Base-by-base conservation (phyloP, 495 filamentous ascomycete species). In the Sporormia fimetaria region DNA sequence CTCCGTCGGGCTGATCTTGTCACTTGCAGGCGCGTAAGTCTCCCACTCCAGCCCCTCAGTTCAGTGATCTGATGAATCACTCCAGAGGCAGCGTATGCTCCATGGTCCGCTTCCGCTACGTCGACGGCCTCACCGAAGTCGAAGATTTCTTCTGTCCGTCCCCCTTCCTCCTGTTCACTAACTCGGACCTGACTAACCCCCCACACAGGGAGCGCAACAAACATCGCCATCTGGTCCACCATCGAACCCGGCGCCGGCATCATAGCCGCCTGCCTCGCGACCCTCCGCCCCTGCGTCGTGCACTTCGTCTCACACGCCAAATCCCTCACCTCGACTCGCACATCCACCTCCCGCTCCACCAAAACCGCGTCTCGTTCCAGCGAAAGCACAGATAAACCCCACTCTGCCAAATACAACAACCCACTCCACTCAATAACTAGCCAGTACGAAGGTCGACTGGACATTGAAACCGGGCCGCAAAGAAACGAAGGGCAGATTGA, bases 171-270 rank as follows among this genome's bases (percentile, higher is more conserved):
- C 6, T 34, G 20, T 24, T 8, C 21, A 17, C 6, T 14, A 8
- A n/a, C n/a, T 21, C 8, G 6, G 7, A 1, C 6, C 12, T 0
- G 4, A 17, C 26, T 18, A 35, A 26, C 14, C 40, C 23, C 2
- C 1, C 20, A 22, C 8, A 23, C 30, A 52, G 52, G 44, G 47
- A 59, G 47, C 12, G 45, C 57, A 8, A 46, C 44, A 9, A 52
- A 55, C 37, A 49, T 50, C n/a, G 41, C 52, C 3, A 55, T 57
- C 20, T 56, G 51, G 52, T 60, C 57, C 18, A 50, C 50, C 10
- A 49, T 59, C 30, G 59, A 62, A 31, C 52, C 49, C 4, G 56
- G 56, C 12, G 35, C 51, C 1, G 55, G 59, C 30, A 62, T 62
- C 22, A 52, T 49, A 10, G 54, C 56, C n/a, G 54, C 33, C 6